Percentiles rank a stretch among this genome's conserved stretches.
These are phyloP conservation scores for Fragaria nilgerrensis DNA, from an alignment of 306 rosid species.

Conservation along the genomic window DNA sequence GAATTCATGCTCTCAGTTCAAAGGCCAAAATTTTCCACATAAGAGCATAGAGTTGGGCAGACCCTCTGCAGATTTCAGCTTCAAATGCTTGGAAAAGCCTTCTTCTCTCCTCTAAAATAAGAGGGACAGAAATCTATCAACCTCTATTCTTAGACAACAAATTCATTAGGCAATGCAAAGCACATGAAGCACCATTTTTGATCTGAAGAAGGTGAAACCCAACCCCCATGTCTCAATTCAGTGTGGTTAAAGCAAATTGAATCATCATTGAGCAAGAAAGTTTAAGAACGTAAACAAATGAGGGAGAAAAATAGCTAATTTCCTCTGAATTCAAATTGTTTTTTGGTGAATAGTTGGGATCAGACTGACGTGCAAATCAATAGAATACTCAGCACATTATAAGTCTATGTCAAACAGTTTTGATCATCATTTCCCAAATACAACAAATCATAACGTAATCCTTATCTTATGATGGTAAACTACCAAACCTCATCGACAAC, in stretches of 20 bases:
- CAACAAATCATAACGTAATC: not conserved
- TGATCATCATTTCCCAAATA: not conserved
- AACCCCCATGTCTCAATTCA: conserved; percentile 26
- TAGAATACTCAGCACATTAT: not conserved
- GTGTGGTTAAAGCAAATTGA: conserved; percentile 79
- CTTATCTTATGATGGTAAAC: no score
- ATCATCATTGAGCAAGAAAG: conserved; percentile 61
- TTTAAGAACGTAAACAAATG: no score
- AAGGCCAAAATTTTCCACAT: conserved; percentile 58
- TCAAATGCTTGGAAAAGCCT: conserved; percentile 37
- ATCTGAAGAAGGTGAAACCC: conserved; percentile 11
- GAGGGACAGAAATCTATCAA: conserved; percentile 3
- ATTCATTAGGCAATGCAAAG: conserved; percentile 38
- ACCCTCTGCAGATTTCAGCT: conserved; percentile 21
- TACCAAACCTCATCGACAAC: no score
- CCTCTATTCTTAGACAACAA: conserved; percentile 35
- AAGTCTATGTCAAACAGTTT: conserved; percentile 6
- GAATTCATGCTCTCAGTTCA: conserved; percentile 51
- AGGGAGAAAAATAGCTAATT: no score
- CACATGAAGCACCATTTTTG: conserved; percentile 19
- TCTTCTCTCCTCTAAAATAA: conserved; percentile 41
- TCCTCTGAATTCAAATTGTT: not conserved
- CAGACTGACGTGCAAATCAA: conserved; percentile 23
- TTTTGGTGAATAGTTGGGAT: not conserved
- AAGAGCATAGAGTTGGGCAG: conserved; percentile 15